Evolutionary conservation across 495 filamentous ascomycete species (phyloP).

Genomic region (Penicillium steckii): DNA sequence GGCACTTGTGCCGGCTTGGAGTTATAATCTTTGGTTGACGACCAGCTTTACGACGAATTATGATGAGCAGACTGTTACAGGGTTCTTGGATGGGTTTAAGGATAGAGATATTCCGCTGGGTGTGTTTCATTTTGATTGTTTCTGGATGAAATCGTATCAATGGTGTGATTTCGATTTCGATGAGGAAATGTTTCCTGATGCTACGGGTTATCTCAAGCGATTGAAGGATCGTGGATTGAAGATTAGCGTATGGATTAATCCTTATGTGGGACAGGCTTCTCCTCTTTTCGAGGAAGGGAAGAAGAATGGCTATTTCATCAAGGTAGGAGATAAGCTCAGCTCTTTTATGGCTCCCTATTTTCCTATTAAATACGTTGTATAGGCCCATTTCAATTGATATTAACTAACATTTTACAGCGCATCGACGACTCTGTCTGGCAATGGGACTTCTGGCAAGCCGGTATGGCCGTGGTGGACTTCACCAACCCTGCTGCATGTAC

Average conservation of each 20-base stretch:
- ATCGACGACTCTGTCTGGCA: slow-evolving; percentile 70
- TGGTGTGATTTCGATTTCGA: slow-evolving; percentile 77
- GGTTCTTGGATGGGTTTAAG: slow-evolving; percentile 67
- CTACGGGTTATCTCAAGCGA: slow-evolving; percentile 58
- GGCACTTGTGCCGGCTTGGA: slow-evolving; percentile 63
- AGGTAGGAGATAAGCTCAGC: slow-evolving; percentile 27
- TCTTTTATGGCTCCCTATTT: neutral
- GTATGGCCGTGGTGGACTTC: slow-evolving; percentile 73
- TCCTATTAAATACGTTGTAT: no score
- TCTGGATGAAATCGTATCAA: slow-evolving; percentile 65
- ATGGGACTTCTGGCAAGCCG: slow-evolving; percentile 73
- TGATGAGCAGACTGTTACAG: slow-evolving; percentile 63
- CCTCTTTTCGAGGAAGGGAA: slow-evolving; percentile 63
- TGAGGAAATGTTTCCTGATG: slow-evolving; percentile 65
- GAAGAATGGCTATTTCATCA: slow-evolving; percentile 65
- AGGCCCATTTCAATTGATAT: neutral
- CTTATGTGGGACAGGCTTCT: slow-evolving; percentile 67
- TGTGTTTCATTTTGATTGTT: slow-evolving; percentile 72
- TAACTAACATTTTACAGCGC: slow-evolving; percentile 30
- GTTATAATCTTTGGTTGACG: slow-evolving; percentile 68
- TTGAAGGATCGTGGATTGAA: slow-evolving; percentile 62
- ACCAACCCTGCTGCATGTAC: slow-evolving; percentile 64
- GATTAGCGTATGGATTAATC: slow-evolving; percentile 72
- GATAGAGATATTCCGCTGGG: slow-evolving; percentile 63
- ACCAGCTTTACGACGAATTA: slow-evolving; percentile 73